These are phyloP conservation scores for Sporothrix phasma DNA, from an alignment of 2,329 filamentous ascomycete species.

Conservation along the genomic window DNA sequence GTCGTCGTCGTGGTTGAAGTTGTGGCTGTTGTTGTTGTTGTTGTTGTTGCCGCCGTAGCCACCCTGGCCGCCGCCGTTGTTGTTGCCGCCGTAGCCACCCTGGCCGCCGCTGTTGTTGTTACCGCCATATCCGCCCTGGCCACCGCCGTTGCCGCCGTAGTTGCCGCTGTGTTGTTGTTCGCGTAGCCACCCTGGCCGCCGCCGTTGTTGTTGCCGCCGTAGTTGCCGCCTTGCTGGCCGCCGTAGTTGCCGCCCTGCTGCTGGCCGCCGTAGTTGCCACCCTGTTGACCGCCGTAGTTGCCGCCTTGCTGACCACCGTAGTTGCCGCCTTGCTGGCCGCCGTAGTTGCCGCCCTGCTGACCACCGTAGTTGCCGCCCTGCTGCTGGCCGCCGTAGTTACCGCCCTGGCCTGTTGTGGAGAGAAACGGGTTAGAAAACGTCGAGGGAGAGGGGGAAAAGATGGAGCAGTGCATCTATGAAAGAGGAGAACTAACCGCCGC, in stretches of 20 bases:
- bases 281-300: slow-evolving; percentile 23
- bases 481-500: background rate
- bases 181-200: no score
- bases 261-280: slow-evolving; percentile 21
- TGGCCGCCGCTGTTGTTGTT: slow-evolving; percentile 1
- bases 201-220: no score
- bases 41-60: slow-evolving; percentile 23
- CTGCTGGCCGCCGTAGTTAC: background rate
- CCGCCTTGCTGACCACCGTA: slow-evolving; percentile 17
- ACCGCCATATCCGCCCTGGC: slow-evolving; percentile 19
- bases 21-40: slow-evolving; percentile 22
- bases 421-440: background rate
- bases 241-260: slow-evolving; percentile 8
- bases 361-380: slow-evolving; percentile 15
- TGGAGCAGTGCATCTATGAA: background rate
- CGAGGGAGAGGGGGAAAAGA: background rate
- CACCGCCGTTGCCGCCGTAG: background rate
- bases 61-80: slow-evolving; percentile 17
- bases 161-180: slow-evolving; percentile 8
- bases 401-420: slow-evolving; percentile 11
- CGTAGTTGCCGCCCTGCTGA: slow-evolving; percentile 15
- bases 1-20: slow-evolving; percentile 32
- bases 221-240: background rate
- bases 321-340: slow-evolving; percentile 11
- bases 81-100: slow-evolving; percentile 12